These are phyloP conservation scores for Mycogone perniciosa DNA, from an alignment of 2,329 filamentous ascomycete species.

Conservation along the genomic window DNA sequence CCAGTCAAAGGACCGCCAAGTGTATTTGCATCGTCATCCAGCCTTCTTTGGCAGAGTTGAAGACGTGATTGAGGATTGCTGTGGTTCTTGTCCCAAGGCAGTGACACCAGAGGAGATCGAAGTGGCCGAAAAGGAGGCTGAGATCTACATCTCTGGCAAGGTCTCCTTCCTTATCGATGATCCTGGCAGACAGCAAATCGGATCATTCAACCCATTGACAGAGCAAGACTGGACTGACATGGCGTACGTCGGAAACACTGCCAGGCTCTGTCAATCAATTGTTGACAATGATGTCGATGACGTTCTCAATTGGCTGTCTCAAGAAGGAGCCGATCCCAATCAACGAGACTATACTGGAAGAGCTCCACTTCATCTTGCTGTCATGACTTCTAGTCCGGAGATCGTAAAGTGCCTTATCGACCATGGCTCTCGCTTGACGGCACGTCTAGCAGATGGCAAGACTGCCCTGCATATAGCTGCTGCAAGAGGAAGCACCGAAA, in stretches of 20 bases:
- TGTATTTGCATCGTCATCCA: slow-evolving; percentile 76
- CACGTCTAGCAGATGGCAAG: slow-evolving; percentile 70
- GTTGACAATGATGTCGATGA: slow-evolving; percentile 65
- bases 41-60: slow-evolving; percentile 74
- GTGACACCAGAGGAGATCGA: slow-evolving; percentile 65
- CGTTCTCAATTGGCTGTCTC: slow-evolving; percentile 62
- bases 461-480: slow-evolving; percentile 81
- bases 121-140: slow-evolving; percentile 62
- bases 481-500: slow-evolving; percentile 59
- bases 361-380: slow-evolving; percentile 71
- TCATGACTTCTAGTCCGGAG: slow-evolving; percentile 59
- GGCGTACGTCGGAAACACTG: slow-evolving; percentile 80
- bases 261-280: slow-evolving; percentile 72
- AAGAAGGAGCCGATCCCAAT: slow-evolving; percentile 65
- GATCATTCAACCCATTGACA: slow-evolving; percentile 72
- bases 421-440: slow-evolving; percentile 63
- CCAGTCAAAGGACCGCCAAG: slow-evolving; percentile 63
- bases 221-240: slow-evolving; percentile 85
- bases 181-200: slow-evolving; percentile 67
- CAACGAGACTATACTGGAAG: slow-evolving; percentile 71
- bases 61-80: slow-evolving; percentile 75
- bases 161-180: slow-evolving; percentile 73
- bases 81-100: slow-evolving; percentile 67
- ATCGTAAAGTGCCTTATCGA: slow-evolving; percentile 68
- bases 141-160: slow-evolving; percentile 68